Percentiles rank a stretch among this genome's conserved stretches.
Conservation (phyloP, 106 monocot genomes). For the Phalaenopsis aphrodite region DNA sequence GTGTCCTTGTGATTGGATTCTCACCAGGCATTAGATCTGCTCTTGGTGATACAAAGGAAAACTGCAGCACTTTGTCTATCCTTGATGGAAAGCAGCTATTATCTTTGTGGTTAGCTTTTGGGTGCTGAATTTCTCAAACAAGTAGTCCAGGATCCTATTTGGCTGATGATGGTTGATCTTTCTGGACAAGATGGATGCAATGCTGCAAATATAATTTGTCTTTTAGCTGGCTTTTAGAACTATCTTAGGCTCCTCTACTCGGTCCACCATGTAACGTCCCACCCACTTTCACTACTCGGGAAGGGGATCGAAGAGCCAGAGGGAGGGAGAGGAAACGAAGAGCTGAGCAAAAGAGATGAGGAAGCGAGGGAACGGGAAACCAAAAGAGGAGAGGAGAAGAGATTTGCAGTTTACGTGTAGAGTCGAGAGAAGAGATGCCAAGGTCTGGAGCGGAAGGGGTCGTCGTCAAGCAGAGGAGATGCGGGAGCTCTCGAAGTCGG, state of each 20-base stretch:
- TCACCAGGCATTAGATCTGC: slow-evolving; percentile 70
- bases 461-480: too few species aligned
- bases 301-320: too few species aligned
- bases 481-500: too few species aligned
- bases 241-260: slow-evolving; percentile 51
- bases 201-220: slow-evolving; percentile 40
- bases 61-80: slow-evolving; percentile 49
- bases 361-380: too few species aligned
- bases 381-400: too few species aligned
- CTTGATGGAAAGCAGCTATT: slow-evolving; percentile 48
- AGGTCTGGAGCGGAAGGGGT: too few species aligned
- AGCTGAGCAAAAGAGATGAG: too few species aligned
- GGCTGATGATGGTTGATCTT: slow-evolving; percentile 81
- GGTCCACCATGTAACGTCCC: slow-evolving; percentile 6
- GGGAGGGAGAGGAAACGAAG: too few species aligned
- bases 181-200: slow-evolving; percentile 41
- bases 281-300: too few species aligned
- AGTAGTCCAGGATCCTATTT: slow-evolving; percentile 73
- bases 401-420: too few species aligned
- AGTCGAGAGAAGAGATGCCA: too few species aligned
- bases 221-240: slow-evolving; percentile 55
- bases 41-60: slow-evolving; percentile 67
- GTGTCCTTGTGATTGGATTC: slow-evolving; percentile 43
- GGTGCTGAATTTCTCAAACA: slow-evolving; percentile 65
- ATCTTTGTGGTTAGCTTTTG: slow-evolving; percentile 59